Base-by-base conservation (phyloP, 2,329 filamentous ascomycete species). In the Pseudogymnoascus verrucosus region DNA sequence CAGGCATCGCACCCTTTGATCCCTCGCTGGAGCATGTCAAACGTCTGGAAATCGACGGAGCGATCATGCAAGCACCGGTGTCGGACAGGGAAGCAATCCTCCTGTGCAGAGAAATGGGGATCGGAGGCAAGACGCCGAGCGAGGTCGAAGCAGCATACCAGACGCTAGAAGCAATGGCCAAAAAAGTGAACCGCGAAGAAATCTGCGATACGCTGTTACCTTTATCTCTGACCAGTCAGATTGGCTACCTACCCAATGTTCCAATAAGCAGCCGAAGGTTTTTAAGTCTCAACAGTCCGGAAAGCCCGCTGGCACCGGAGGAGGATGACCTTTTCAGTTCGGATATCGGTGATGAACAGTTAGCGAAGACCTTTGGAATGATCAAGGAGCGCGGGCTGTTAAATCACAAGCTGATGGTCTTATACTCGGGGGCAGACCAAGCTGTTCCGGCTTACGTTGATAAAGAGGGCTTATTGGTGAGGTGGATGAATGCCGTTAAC, bases 241-340 rank as follows among this genome's bases (percentile, higher is more conserved):
- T 75, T 34, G 65, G 65, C 21, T 75, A 74, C 62, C 67, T 67
- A 12, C 57, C 68, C 40, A 72, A 73, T 63, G 70, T 69, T 16
- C 72, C 72, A 28, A 69, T 74, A 44, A 74, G 67, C 62, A 70
- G 67, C 47, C 68, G 69, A 28, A 64, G 69, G 61, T 74, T 68
- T 65, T 67, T 72, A 47, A 85, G 83, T 64, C 76, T 89, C 7
- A 77, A 80, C 1, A 76, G 75, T 57, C 72, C 72, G 0, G 69
- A 70, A 42, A 83, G 80, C 23, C 83, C 84, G 0, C 74, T 77
- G 28, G 71, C 76, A 16, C 80, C 79, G 1, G 80, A 79, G 2
- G 82, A 84, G 59, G 86, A 89, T 71, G 87, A 89, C 70, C 81
- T 85, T 64, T 89, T 89, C 74, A 86, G 83, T 64, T 83, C 80